Conservation (phyloP, 768 basidiomycete species). For the Royoungia palumana region DNA sequence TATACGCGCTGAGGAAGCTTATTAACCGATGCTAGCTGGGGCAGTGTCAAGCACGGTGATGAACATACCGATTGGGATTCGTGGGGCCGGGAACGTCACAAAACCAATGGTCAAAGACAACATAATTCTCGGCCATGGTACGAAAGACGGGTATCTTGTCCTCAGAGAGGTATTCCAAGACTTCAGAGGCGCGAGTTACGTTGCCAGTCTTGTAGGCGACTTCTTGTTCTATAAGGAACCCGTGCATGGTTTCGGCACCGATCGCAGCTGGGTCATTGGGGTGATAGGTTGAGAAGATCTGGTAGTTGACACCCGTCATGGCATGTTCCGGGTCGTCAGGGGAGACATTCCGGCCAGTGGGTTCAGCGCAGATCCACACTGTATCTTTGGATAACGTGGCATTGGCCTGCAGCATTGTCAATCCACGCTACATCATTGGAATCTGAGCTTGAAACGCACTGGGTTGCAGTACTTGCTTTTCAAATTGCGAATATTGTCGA, state of each 20-base stretch:
- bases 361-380: conserved; percentile 16
- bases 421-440: no score
- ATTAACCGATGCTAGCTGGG: neutral
- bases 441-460: conserved; percentile 5
- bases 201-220: conserved; percentile 9
- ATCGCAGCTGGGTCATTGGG: conserved; percentile 12
- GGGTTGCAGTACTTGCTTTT: conserved; percentile 20
- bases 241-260: conserved; percentile 15
- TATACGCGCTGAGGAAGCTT: conserved; percentile 15
- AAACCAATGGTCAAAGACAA: conserved; percentile 24
- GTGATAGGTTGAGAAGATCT: conserved; percentile 21
- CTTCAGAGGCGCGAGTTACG: conserved; percentile 16
- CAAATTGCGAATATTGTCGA: conserved; percentile 22
- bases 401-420: conserved; percentile 10
- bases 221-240: conserved; percentile 22
- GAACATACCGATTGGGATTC: conserved; percentile 23
- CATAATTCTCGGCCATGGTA: conserved; percentile 23
- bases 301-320: conserved; percentile 21
- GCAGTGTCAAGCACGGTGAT: neutral
- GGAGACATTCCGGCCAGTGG: conserved; percentile 14
- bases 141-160: conserved; percentile 23
- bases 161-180: conserved; percentile 21
- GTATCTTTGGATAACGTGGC: conserved; percentile 4
- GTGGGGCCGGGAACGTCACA: conserved; percentile 27
- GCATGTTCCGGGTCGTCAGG: conserved; percentile 27